Conservation (phyloP, 345 rosid species). For the Brassica rapa region DNA sequence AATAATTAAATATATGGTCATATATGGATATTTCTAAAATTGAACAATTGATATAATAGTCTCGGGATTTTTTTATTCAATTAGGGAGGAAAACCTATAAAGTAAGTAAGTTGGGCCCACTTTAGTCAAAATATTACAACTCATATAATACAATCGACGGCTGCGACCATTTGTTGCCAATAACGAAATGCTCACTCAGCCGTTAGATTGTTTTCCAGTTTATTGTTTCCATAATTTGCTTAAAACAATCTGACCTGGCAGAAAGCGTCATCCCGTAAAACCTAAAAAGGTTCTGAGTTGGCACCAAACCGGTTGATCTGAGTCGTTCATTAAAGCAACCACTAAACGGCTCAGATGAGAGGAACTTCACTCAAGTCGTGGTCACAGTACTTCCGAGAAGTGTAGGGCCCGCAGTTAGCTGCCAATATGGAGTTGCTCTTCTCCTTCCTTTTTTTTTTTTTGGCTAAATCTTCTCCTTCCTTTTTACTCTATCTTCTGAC, state of each 20-base stretch:
- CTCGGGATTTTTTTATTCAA: neutral
- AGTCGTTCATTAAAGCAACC: slow-evolving; percentile 23
- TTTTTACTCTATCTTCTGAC: no score
- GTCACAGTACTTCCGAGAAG: slow-evolving; percentile 82
- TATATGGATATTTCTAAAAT: slow-evolving; percentile 17
- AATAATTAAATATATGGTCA: neutral
- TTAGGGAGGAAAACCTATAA: slow-evolving; percentile 25
- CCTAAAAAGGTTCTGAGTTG: slow-evolving; percentile 50
- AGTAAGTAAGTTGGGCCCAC: slow-evolving; percentile 43
- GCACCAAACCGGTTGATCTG: slow-evolving; percentile 54
- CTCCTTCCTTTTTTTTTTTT: neutral
- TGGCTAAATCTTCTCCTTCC: neutral
- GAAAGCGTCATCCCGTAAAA: slow-evolving; percentile 42
- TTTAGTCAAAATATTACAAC: slow-evolving; percentile 12
- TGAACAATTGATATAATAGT: neutral
- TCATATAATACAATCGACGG: slow-evolving; percentile 36
- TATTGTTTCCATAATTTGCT: neutral
- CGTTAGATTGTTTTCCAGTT: slow-evolving; percentile 44
- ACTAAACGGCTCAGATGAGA: slow-evolving; percentile 46
- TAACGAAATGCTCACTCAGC: slow-evolving; percentile 16
- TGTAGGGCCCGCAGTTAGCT: slow-evolving; percentile 59
- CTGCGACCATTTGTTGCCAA: slow-evolving; percentile 19
- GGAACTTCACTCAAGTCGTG: slow-evolving; percentile 51
- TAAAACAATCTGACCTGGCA: slow-evolving; percentile 58
- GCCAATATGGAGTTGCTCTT: slow-evolving; percentile 58